Evolutionary conservation across 345 rosid genomes (phyloP), one percentile per base, ranked within the genome.

Genomic region (Citrus australasica): DNA sequence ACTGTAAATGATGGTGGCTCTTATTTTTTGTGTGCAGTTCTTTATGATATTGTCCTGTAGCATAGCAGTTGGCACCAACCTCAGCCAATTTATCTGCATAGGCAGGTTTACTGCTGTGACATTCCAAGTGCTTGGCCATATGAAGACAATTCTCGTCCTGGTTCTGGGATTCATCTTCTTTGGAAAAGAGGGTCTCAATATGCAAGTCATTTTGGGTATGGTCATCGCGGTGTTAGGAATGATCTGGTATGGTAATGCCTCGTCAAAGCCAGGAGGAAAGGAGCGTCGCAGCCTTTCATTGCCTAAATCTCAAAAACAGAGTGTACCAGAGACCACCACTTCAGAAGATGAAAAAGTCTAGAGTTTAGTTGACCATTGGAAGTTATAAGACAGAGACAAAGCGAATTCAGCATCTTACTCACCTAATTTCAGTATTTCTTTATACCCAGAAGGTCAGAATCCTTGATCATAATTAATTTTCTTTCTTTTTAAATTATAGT

Each of bases 91-190:
- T 92, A 94, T 96, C 62, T 96, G 99, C 87, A 93, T 96, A 3
- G 98, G 99, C 68, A 90, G 99, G 83, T 94, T 93, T 80, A 90
- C 98, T 3, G 99, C 99, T 0, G 99, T 96, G 60, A 88, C 99
- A 2, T 96, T 97, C 88, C 98, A 97, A 91, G 98, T 97, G 35
- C 91, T 97, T 7, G 99, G 99, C 61, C 98, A 97, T 85, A 97
- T 97, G 99, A 97, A 97, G 89, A 97, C 99, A 7, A 91, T 97
- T 58, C 91, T 97, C 1, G 99, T 97, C 71, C 86, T 97, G 83
- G 84, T 91, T 61, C 64, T 97, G 51, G 99, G 99, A 64, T 93
- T 94, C 89, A 75, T 88, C 67, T 90, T 97, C 88, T 97, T 97
- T 2, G 98, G 99, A 6, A 94, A 91, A 63, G 99, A 97, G 75